Base-by-base conservation (phyloP, 1,284 basidiomycete species). In the Lentinula novae-zelandiae region DNA sequence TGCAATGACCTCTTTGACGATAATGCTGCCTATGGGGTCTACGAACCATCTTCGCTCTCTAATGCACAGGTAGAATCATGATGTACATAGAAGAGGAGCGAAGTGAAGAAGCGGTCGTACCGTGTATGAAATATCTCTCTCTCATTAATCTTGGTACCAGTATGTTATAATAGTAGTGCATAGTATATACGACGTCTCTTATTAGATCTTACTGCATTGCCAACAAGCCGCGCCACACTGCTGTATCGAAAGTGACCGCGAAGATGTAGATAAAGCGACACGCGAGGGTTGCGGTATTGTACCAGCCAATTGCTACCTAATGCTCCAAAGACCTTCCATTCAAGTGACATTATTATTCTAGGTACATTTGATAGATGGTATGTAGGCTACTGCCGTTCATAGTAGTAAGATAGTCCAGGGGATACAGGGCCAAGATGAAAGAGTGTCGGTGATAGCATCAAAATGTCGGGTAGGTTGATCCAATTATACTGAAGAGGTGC, bases 1-100 rank as follows among this genome's bases (percentile, higher is more conserved):
- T 60, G 59, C 44, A 60, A 55, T 48, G 59, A 60, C 17, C 44
- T 60, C 5, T 60, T 60, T 10, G n/a, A 38, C n/a, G 53, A 54
- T 38, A 31, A 27, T n/a, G 3, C 34, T 13, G 49, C 27, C 9
- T 50, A 31, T 13, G 49, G 49, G 5, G 6, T 12, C 17, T 46
- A 46, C 12, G 44, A 46, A 3, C 15, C 9, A 46, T 13, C 13
- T 13, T 7, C 40, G 5, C 3, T 4, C n/a, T 46, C 44, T 3
- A 22, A 12, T 46, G 4, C 8, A 33, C 49, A 31, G n/a, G n/a
- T 50, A n/a, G 20, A 9, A 33, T 33, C 9, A 46, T 46, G 44
- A 46, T 44, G 17, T 17, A 17, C 17, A 17, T 17, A 8, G 8
- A 46, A 8, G 40, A 5, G 7, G 15, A n/a, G 15, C 7, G 20